Percentiles rank a stretch among this genome's conserved stretches.
phyloP scores from a whole-genome alignment of 768 basidiomycete genomes.

The Tricholoma furcatifolium region DNA sequence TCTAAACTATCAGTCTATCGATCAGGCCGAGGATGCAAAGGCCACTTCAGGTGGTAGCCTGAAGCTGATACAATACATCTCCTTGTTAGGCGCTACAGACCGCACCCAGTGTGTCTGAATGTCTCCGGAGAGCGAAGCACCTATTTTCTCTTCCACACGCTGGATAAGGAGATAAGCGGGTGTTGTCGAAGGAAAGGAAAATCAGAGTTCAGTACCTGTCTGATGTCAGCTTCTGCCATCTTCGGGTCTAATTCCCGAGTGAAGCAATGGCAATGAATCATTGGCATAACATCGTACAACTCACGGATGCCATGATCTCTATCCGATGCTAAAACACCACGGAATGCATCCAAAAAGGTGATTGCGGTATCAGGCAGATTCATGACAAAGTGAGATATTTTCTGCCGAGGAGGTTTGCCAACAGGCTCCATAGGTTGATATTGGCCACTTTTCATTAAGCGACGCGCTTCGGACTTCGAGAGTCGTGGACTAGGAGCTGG shows the following conservation, averaged over 20 bases:
- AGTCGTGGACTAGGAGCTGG: constrained; percentile 48
- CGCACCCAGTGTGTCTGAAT: constrained; percentile 74
- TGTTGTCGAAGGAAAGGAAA: constrained; percentile 5
- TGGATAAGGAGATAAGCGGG: constrained; percentile 29
- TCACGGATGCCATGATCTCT: constrained; percentile 36
- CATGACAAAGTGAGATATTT: constrained; percentile 92
- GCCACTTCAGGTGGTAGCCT: constrained; percentile 39
- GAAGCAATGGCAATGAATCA: constrained; percentile 97
- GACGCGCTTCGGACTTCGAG: constrained; percentile 45
- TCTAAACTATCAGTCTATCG: background rate
- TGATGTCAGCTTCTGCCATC: constrained; percentile 75
- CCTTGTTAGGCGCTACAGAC: constrained; percentile 92
- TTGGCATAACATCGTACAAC: constrained; percentile 70
- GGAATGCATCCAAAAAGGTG: constrained; percentile 85
- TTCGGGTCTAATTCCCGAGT: constrained; percentile 76
- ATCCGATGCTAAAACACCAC: constrained; percentile 57
- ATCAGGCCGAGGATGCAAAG: constrained; percentile 8
- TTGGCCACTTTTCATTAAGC: constrained; percentile 22
- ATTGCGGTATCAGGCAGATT: constrained; percentile 94
- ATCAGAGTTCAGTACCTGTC: constrained; percentile 52
- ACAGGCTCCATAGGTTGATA: background rate
- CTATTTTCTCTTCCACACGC: constrained; percentile 73
- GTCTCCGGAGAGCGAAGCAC: constrained; percentile 47
- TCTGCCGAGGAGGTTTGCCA: constrained; percentile 37
- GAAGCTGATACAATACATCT: constrained; percentile 98